These are phyloP conservation scores for Tagetes patula DNA, from an alignment of 129 eudicot genomes.

Conservation along the genomic window DNA sequence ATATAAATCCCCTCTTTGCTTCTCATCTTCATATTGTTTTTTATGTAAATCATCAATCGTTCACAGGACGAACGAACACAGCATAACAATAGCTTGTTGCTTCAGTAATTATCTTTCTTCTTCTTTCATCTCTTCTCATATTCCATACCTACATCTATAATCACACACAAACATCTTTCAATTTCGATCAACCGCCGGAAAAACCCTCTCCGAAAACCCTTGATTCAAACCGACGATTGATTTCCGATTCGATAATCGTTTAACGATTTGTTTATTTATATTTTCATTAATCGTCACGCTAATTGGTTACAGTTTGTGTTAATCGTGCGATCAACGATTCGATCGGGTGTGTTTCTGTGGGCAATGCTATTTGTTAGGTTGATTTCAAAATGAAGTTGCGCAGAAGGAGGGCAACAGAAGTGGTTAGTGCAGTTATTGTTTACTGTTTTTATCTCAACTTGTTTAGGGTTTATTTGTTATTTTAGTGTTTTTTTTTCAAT, in stretches of 20 bases:
- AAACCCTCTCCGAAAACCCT: constrained; percentile 25
- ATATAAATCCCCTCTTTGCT: background rate
- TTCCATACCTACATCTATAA: background rate
- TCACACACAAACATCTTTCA: background rate
- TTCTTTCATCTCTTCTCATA: background rate
- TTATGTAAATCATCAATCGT: background rate
- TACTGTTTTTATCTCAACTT: constrained; percentile 8
- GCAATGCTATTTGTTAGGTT: constrained; percentile 47
- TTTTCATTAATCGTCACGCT: background rate
- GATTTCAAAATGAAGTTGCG: constrained; percentile 68
- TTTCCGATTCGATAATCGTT: background rate
- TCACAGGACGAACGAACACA: background rate
- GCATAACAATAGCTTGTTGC: background rate
- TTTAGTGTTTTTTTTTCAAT: constrained; percentile 20
- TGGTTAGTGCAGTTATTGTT: constrained; percentile 55
- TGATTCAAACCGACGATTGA: constrained; percentile 11
- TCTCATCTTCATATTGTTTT: background rate
- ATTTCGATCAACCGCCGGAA: constrained; percentile 8
- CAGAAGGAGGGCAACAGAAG: constrained; percentile 86
- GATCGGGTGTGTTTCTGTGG: constrained; percentile 34
- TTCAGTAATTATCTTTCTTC: background rate
- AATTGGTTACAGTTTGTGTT: constrained; percentile 15
- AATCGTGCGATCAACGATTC: constrained; percentile 33
- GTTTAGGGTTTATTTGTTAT: constrained; percentile 37
- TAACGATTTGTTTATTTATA: constrained; percentile 22